Conservation (phyloP, 495 filamentous ascomycete genomes). For the Chaetomium fimeti region DNA sequence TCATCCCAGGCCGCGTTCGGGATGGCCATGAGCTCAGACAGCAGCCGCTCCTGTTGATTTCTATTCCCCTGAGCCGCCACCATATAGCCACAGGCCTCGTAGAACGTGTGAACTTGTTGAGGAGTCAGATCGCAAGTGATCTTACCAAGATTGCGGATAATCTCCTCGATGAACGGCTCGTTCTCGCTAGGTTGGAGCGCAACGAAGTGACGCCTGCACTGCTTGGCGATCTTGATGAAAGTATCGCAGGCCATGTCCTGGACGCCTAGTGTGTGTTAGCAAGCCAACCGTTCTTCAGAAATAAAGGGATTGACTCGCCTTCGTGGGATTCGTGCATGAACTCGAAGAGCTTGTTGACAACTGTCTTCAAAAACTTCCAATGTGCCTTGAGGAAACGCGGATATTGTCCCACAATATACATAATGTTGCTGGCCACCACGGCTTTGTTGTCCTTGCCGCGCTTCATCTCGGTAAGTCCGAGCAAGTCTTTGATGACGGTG, state of each 20-base stretch:
- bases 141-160: constrained; percentile 88
- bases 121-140: constrained; percentile 94
- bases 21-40: constrained; percentile 86
- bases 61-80: constrained; percentile 96
- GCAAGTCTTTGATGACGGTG: constrained; percentile 96
- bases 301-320: constrained; percentile 51
- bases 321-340: constrained; percentile 99
- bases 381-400: constrained; percentile 97
- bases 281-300: background rate
- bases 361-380: constrained; percentile 99
- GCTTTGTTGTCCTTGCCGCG: constrained; percentile 99
- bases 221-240: constrained; percentile 99
- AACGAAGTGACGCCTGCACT: constrained; percentile 96
- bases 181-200: constrained; percentile 90
- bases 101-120: constrained; percentile 98
- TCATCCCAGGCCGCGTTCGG: constrained; percentile 94
- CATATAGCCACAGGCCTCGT: constrained; percentile 99
- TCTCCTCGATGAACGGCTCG: constrained; percentile 98
- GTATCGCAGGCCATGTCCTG: constrained; percentile 99
- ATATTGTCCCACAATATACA: constrained; percentile 99
- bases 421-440: constrained; percentile 98
- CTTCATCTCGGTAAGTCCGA: constrained; percentile 99
- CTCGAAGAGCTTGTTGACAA: constrained; percentile 99
- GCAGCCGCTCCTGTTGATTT: constrained; percentile 82
- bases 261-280: constrained; percentile 59